Conservation (phyloP, 352 stramenopile genomes). For the Globisporangium paddicum region DNA sequence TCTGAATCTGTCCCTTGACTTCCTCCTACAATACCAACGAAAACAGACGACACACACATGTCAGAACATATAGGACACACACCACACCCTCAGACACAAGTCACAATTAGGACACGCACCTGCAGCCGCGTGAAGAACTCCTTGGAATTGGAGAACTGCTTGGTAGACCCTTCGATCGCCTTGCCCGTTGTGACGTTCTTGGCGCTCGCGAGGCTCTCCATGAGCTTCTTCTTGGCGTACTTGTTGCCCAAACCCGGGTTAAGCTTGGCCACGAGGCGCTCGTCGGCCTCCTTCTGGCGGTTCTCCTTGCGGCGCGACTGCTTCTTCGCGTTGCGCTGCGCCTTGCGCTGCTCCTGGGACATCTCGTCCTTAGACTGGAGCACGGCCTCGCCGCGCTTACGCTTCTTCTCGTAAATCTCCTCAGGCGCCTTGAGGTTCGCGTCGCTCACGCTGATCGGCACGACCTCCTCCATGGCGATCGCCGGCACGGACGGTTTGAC, state of each 20-base stretch:
- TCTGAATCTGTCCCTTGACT: slow-evolving; percentile 1
- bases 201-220: slow-evolving; percentile 70
- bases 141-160: slow-evolving; percentile 87
- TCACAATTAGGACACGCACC: slow-evolving; percentile 19
- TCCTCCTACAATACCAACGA: background rate
- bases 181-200: slow-evolving; percentile 86
- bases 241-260: slow-evolving; percentile 95
- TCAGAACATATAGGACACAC: background rate
- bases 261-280: slow-evolving; percentile 91
- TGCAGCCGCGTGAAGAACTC: slow-evolving; percentile 82
- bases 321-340: slow-evolving; percentile 89
- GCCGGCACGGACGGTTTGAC: slow-evolving; percentile 77
- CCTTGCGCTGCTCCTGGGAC: slow-evolving; percentile 84
- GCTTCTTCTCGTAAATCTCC: slow-evolving; percentile 86
- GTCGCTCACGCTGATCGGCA: slow-evolving; percentile 81
- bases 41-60: background rate
- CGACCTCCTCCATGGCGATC: slow-evolving; percentile 83
- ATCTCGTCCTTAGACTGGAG: slow-evolving; percentile 84
- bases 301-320: slow-evolving; percentile 87
- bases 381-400: slow-evolving; percentile 78
- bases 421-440: slow-evolving; percentile 80
- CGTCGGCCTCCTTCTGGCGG: slow-evolving; percentile 85
- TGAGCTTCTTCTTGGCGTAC: slow-evolving; percentile 93
- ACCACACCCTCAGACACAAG: too few relatives aligned
- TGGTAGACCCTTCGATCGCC: slow-evolving; percentile 72